phyloP scores from a whole-genome alignment of 1,139 yeast genomes.

The Arxiozyma slooffiae region DNA sequence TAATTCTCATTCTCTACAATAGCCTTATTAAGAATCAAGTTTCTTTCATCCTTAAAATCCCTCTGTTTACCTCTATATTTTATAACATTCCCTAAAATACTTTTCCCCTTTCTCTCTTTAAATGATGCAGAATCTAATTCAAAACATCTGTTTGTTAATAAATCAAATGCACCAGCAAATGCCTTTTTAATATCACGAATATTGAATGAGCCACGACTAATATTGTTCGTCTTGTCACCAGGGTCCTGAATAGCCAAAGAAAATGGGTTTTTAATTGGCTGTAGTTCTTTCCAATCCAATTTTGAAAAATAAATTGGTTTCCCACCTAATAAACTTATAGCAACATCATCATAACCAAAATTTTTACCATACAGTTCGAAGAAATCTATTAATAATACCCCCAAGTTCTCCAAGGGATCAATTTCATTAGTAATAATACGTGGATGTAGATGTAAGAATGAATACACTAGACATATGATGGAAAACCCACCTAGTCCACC shows the following conservation, averaged over 20 bases:
- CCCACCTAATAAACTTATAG: constrained; percentile 50
- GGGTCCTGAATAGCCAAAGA: constrained; percentile 85
- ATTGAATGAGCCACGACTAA: constrained; percentile 80
- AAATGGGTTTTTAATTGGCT: constrained; percentile 44
- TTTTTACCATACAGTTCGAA: constrained; percentile 89
- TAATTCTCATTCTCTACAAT: constrained; percentile 31
- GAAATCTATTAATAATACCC: constrained; percentile 81
- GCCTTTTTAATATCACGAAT: constrained; percentile 75
- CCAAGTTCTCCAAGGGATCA: constrained; percentile 65
- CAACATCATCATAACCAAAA: constrained; percentile 77
- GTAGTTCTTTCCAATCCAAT: constrained; percentile 43
- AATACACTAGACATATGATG: constrained; percentile 76
- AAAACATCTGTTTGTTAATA: constrained; percentile 65
- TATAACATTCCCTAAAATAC: constrained; percentile 77
- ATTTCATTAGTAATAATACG: constrained; percentile 62
- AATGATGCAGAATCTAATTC: constrained; percentile 47
- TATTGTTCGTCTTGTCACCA: constrained; percentile 70
- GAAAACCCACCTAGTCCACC: constrained; percentile 97
- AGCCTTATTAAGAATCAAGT: constrained; percentile 54
- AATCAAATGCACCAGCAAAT: constrained; percentile 83
- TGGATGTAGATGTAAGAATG: constrained; percentile 76
- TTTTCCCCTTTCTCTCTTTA: constrained; percentile 58
- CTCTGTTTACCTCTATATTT: constrained; percentile 67
- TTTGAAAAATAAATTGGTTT: constrained; percentile 52
- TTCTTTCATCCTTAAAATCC: constrained; percentile 72